phyloP scores from a whole-genome alignment of 768 basidiomycete genomes.

The Saitozyma sp. region DNA sequence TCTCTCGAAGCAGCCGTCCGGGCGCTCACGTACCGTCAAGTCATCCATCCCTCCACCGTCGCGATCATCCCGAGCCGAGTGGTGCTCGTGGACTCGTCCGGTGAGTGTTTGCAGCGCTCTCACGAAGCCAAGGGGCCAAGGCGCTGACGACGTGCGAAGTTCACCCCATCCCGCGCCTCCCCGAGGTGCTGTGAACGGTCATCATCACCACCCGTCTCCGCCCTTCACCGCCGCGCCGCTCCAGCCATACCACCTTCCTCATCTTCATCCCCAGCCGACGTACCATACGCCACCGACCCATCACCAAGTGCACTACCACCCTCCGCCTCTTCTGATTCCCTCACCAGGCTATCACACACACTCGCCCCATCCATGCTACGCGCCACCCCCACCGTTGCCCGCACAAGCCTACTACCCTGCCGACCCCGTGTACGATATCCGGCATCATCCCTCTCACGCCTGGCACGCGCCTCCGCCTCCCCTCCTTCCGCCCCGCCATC shows the following conservation, averaged over 20 bases:
- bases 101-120: too few relatives aligned
- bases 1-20: too few relatives aligned
- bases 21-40: neutral
- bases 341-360: neutral
- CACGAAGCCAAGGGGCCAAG: too few relatives aligned
- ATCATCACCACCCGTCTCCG: neutral
- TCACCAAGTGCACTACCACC: neutral
- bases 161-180: neutral
- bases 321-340: neutral
- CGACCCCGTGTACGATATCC: too few relatives aligned
- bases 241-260: neutral
- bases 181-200: neutral
- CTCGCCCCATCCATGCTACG: neutral
- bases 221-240: too few relatives aligned
- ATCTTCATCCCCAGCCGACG: neutral
- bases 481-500: too few relatives aligned
- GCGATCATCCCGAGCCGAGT: neutral
- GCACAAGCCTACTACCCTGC: too few relatives aligned
- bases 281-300: neutral
- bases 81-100: too few relatives aligned
- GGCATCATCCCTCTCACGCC: too few relatives aligned
- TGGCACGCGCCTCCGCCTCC: too few relatives aligned
- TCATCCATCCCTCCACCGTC: conserved; percentile 2
- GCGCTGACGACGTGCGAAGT: too few relatives aligned
- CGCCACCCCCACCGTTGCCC: too few relatives aligned